These are phyloP conservation scores for Aspergillus cavernicola DNA, from an alignment of 495 filamentous ascomycete species.

Conservation along the genomic window DNA sequence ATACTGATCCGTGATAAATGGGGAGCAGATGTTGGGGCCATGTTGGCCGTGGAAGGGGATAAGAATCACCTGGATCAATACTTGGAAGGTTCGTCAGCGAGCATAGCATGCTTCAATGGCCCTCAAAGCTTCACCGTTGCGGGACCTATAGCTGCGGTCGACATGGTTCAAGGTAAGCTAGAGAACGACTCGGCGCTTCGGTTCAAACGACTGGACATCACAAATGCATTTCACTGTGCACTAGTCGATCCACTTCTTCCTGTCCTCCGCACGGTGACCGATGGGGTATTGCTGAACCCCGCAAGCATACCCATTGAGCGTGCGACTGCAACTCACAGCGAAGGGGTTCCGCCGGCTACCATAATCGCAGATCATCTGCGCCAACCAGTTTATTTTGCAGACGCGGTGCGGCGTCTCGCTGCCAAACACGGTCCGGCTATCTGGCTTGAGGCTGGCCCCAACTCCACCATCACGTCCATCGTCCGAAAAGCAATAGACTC, in stretches of 20 bases:
- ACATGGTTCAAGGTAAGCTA: slow-evolving; percentile 14
- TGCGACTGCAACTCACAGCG: slow-evolving; percentile 21
- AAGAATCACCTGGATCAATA: slow-evolving; percentile 1
- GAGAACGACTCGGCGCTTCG: slow-evolving; percentile 17
- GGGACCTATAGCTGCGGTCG: slow-evolving; percentile 35
- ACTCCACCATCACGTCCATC: slow-evolving; percentile 45
- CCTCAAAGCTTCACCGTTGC: slow-evolving; percentile 44
- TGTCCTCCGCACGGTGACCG: slow-evolving; percentile 22
- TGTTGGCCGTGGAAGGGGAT: slow-evolving; percentile 49
- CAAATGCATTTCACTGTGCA: slow-evolving; percentile 51
- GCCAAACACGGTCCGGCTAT: slow-evolving; percentile 29
- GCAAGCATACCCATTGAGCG: slow-evolving; percentile 31
- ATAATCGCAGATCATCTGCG: slow-evolving; percentile 46
- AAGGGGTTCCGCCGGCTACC: slow-evolving; percentile 33
- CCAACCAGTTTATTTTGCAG: slow-evolving; percentile 48
- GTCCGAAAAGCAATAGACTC: slow-evolving; percentile 27
- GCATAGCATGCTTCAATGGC: slow-evolving; percentile 51
- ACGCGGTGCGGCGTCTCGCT: slow-evolving; percentile 43
- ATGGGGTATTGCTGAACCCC: slow-evolving; percentile 26
- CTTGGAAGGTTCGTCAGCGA: background rate
- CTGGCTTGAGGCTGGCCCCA: slow-evolving; percentile 52
- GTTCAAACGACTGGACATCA: slow-evolving; percentile 41
- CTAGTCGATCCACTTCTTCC: slow-evolving; percentile 39
- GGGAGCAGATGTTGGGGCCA: slow-evolving; percentile 46
- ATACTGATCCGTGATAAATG: slow-evolving; percentile 40